These are phyloP conservation scores for Penicillium cataractarum DNA, from an alignment of 495 filamentous ascomycete species.

Conservation along the genomic window DNA sequence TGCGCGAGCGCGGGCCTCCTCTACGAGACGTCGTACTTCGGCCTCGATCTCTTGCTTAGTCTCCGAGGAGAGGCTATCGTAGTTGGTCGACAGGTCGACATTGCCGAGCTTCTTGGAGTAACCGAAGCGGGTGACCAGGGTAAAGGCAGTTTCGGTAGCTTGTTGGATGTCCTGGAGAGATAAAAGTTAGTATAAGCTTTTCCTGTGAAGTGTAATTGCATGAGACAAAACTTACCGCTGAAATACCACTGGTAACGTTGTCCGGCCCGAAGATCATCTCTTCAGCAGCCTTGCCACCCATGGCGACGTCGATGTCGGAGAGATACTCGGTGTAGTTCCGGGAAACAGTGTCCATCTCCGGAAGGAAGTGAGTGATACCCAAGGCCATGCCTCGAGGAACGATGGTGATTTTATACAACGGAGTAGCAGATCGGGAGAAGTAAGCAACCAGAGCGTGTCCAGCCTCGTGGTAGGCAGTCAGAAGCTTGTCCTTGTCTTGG, in stretches of 20 bases:
- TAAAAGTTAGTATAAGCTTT: constrained; percentile 11
- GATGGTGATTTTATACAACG: constrained; percentile 95
- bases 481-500: constrained; percentile 78
- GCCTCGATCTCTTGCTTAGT: constrained; percentile 82
- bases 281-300: constrained; percentile 94
- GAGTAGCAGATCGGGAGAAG: constrained; percentile 70
- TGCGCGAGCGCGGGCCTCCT: constrained; percentile 78
- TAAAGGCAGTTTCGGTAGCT: constrained; percentile 79
- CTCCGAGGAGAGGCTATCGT: constrained; percentile 77
- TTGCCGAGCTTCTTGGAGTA: constrained; percentile 90
- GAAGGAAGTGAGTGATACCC: constrained; percentile 81
- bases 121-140: constrained; percentile 82
- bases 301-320: constrained; percentile 75
- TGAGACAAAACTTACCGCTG: constrained; percentile 55
- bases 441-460: constrained; percentile 90
- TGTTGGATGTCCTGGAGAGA: constrained; percentile 70
- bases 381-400: constrained; percentile 85
- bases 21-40: constrained; percentile 83
- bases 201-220: background rate
- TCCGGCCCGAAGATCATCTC: constrained; percentile 89
- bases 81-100: constrained; percentile 79
- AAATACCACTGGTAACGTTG: constrained; percentile 82
- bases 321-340: constrained; percentile 68
- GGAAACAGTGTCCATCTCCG: constrained; percentile 88
- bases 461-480: constrained; percentile 97